Conservation (phyloP, 768 basidiomycete genomes). For the Agaricus sinodeliciosus region DNA sequence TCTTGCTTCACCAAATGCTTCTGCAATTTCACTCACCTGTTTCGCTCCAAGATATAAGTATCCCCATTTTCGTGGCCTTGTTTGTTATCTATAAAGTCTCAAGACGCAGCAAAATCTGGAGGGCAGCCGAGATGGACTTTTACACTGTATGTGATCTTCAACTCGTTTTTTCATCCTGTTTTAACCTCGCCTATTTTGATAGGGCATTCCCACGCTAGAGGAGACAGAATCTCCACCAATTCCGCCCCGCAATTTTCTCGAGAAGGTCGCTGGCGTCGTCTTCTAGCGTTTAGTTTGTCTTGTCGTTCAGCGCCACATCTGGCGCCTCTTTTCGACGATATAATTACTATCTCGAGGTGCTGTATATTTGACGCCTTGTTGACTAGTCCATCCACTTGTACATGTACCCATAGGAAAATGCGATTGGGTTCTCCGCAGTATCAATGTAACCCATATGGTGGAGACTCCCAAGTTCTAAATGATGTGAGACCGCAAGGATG, state of each 20-base stretch:
- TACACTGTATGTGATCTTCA: conserved; percentile 40
- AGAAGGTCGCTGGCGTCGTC: conserved; percentile 41
- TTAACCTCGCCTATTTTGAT: neutral
- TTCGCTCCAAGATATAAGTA: conserved; percentile 33
- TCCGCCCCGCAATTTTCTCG: conserved; percentile 41
- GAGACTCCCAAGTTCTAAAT: no score
- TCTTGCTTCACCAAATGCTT: neutral
- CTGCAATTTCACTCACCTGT: neutral
- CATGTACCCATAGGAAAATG: no score
- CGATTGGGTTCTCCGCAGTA: no score
- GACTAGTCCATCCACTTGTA: no score
- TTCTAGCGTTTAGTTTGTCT: conserved; percentile 32
- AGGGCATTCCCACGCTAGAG: conserved; percentile 64
- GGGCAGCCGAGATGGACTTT: conserved; percentile 62
- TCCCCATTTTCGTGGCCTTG: conserved; percentile 37
- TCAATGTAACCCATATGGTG: no score
- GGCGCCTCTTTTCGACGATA: no score
- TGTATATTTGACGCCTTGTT: no score
- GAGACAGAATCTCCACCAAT: conserved; percentile 56
- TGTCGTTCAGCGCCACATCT: neutral
- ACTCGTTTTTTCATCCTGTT: neutral
- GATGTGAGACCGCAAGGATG: no score
- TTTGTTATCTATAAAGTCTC: conserved; percentile 38
- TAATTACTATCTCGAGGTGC: no score
- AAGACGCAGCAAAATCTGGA: conserved; percentile 43